Evolutionary conservation across 2,329 filamentous ascomycete species (phyloP), one percentile per base, ranked within the genome.

Genomic region (Apiospora pterosperma): DNA sequence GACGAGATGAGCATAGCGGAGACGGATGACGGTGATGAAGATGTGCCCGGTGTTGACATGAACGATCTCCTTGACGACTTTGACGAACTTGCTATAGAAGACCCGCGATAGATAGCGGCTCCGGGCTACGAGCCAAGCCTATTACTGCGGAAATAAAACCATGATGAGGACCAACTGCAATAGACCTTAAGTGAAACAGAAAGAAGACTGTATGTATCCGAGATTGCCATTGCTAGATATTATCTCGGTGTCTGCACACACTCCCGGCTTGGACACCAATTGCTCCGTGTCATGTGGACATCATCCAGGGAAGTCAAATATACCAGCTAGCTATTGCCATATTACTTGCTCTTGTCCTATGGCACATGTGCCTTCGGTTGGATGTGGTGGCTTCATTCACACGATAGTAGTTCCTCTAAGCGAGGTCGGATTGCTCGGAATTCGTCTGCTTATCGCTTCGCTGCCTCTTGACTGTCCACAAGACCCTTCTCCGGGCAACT

Each of bases 41-140:
- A 88, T 48, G 85, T 84, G 61, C 92, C 92, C 4, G 83, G 86
- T 72, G 90, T 96, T 69, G 84, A 88, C 74, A 89, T 95, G 88
- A 86, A 95, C 23, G 91, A 94, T 77, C 78, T 97, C 74, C 83
- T 97, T 73, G 94, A 97, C 76, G 94, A 97, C 76, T 93, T 97
- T 82, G 93, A 97, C 74, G 94, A 97, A 73, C 86, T 97, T 76
- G 89, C 85, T 58, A 88, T 96, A 80, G 79, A 87, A 67, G 88
- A 90, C 64, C 78, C 77, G n/a, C 69, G 72, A 64, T 55, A 63
- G 48, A 11, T n/a, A n/a, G n/a, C n/a, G n/a, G 48, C 48, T 55
- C 48, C 48, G 34, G 21, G 48, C 28, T n/a, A 19, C 31, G 48
- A 55, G 48, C 28, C 28, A n/a, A n/a, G n/a, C 48, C 28, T 55